These are phyloP conservation scores for Bisporella sp. DNA, from an alignment of 2,329 filamentous ascomycete species.

Conservation along the genomic window DNA sequence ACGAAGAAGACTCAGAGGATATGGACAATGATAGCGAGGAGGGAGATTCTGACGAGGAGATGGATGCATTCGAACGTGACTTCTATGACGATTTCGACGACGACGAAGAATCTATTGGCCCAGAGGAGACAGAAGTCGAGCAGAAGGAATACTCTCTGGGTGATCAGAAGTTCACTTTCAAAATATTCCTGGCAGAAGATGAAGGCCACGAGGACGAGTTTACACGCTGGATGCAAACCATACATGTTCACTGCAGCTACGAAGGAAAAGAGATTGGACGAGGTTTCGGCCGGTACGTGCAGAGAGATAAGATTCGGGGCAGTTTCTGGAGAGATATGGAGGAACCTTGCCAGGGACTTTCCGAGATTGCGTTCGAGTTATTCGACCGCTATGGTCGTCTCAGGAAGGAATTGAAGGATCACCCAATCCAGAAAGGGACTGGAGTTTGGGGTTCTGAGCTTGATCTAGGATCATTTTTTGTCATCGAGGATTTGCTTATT, in stretches of 20 bases:
- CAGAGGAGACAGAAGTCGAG: constrained; percentile 6
- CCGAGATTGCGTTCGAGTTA: constrained; percentile 28
- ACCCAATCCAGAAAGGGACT: constrained; percentile 21
- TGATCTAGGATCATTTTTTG: constrained; percentile 22
- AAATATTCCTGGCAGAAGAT: constrained; percentile 2
- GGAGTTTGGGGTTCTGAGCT: constrained; percentile 26
- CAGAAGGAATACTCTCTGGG: background rate
- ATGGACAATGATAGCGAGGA: background rate
- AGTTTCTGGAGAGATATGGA: constrained; percentile 31
- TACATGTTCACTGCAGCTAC: constrained; percentile 6
- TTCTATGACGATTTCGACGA: background rate
- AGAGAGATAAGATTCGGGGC: constrained; percentile 17
- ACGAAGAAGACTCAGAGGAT: constrained; percentile 2
- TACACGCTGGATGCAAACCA: constrained; percentile 8
- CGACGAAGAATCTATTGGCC: constrained; percentile 2
- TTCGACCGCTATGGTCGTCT: constrained; percentile 33
- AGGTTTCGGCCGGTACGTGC: constrained; percentile 20
- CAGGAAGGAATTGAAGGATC: constrained; percentile 26
- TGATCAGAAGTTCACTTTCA: constrained; percentile 1
- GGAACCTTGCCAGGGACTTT: constrained; percentile 20
- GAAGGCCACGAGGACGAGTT: background rate
- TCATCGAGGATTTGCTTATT: constrained; percentile 17
- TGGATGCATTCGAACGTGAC: background rate
- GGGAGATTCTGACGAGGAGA: background rate
- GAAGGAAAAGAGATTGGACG: constrained; percentile 15